Percentiles rank a stretch among this genome's conserved stretches.
Conservation (phyloP, 2,329 filamentous ascomycete genomes). For the Talaromyces sp. region DNA sequence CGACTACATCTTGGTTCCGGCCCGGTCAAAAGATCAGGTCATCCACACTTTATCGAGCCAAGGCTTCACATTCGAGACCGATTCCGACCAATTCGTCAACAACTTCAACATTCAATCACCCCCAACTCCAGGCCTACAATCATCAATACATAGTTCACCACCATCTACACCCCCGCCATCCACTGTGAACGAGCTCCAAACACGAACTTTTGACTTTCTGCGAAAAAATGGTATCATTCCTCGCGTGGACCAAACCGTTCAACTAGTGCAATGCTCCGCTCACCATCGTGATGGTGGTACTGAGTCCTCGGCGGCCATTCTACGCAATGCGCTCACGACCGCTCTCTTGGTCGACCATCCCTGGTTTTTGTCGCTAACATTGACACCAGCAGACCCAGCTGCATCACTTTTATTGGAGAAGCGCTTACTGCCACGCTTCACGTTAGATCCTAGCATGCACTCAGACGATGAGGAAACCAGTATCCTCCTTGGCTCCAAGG, state of each 20-base stretch:
- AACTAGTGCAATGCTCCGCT: conserved; percentile 79
- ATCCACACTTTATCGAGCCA: conserved; percentile 71
- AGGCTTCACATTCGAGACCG: conserved; percentile 78
- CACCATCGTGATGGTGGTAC: conserved; percentile 40
- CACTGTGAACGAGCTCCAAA: conserved; percentile 74
- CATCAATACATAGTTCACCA: conserved; percentile 29
- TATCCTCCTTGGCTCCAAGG: conserved; percentile 70
- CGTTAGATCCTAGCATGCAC: conserved; percentile 53
- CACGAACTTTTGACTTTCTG: conserved; percentile 79
- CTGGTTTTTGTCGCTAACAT: conserved; percentile 49
- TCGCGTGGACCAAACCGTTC: conserved; percentile 63
- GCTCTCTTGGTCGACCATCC: conserved; percentile 41
- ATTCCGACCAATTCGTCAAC: conserved; percentile 64
- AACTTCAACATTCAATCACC: conserved; percentile 47
- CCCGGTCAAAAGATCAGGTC: conserved; percentile 69
- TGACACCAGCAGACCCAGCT: conserved; percentile 44
- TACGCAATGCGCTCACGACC: conserved; percentile 38
- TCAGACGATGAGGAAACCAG: conserved; percentile 51
- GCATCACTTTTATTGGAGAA: conserved; percentile 47
- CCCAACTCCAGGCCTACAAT: conserved; percentile 32
- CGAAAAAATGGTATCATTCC: conserved; percentile 72
- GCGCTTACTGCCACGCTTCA: conserved; percentile 60
- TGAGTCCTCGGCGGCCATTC: conserved; percentile 37
- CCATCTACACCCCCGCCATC: conserved; percentile 74
- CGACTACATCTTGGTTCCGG: conserved; percentile 90